phyloP scores from a whole-genome alignment of 441 rosid species.

The Corymbia citriodora region DNA sequence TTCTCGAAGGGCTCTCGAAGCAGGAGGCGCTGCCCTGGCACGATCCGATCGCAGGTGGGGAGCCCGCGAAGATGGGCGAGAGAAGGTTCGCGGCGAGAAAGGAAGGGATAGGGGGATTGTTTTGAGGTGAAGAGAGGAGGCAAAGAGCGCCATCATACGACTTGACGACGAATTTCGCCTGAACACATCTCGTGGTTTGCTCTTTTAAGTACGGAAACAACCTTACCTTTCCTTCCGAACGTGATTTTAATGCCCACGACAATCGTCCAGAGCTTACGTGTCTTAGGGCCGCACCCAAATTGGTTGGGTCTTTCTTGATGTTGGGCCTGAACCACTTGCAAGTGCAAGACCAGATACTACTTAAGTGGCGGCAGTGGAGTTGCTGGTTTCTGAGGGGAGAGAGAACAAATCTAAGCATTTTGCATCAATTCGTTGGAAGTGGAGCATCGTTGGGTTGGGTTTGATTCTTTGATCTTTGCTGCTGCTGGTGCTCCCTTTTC shows the following conservation, averaged over 20 bases:
- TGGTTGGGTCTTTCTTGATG: background rate
- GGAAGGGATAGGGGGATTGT: background rate
- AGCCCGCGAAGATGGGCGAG: background rate
- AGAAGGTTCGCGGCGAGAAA: background rate
- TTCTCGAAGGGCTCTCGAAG: conserved; percentile 46
- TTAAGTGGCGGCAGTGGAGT: background rate
- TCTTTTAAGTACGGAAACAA: no score
- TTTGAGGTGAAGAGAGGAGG: background rate
- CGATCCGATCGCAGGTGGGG: background rate
- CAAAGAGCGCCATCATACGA: conserved; percentile 3
- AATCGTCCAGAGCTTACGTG: no score
- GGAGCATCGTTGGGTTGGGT: background rate
- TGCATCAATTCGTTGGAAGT: background rate
- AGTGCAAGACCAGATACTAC: background rate
- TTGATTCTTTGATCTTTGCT: background rate
- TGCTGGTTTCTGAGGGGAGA: background rate
- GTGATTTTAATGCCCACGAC: background rate
- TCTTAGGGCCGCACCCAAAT: background rate
- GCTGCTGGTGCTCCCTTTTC: background rate
- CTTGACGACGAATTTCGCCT: background rate
- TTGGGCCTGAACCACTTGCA: background rate
- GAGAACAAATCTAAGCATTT: background rate
- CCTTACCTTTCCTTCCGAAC: background rate
- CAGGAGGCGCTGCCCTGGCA: conserved; percentile 1
- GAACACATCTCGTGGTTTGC: background rate